Conservation (phyloP, 768 basidiomycete species). For the Suillus ampliporus region DNA sequence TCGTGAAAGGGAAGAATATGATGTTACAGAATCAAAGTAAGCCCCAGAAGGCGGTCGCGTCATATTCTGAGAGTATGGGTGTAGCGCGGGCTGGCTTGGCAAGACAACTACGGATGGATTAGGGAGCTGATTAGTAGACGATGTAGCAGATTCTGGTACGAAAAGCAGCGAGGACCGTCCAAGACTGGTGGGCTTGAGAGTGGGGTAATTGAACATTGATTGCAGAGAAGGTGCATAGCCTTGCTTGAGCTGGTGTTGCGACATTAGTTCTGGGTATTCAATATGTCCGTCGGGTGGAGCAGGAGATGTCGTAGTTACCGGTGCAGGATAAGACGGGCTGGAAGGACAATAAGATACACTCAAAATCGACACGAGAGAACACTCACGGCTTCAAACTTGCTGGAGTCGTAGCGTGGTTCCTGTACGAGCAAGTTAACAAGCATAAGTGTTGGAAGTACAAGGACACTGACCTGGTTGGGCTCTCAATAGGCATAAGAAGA, state of each 20-base stretch:
- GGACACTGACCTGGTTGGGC: conserved; percentile 60
- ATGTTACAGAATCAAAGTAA: not conserved
- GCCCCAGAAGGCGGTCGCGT: conserved; percentile 9
- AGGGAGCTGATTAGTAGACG: conserved; percentile 33
- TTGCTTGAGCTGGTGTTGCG: conserved; percentile 75
- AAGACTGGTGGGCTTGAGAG: conserved; percentile 39
- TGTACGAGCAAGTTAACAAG: conserved; percentile 28
- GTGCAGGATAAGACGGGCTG: conserved; percentile 52
- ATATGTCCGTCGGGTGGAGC: conserved; percentile 53
- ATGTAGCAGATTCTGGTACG: conserved; percentile 38
- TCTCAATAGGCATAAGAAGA: conserved; percentile 65
- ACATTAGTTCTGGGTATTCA: conserved; percentile 77
- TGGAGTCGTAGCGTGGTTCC: conserved; percentile 29
- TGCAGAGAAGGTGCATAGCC: conserved; percentile 80
- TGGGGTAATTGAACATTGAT: conserved; percentile 66
- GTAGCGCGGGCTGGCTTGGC: conserved; percentile 23
- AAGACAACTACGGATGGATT: conserved; percentile 36
- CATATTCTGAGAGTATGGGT: conserved; percentile 18
- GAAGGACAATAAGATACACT: conserved; percentile 11
- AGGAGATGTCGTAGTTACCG: conserved; percentile 75
- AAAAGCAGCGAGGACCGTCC: conserved; percentile 53
- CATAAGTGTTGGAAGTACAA: conserved; percentile 43
- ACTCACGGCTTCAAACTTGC: conserved; percentile 46
- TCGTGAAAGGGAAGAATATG: conserved; percentile 34
- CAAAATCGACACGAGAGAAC: conserved; percentile 6